Percentiles rank a stretch among this genome's conserved stretches.
Conservation (phyloP, 768 basidiomycete genomes). For the Suillus paluster region DNA sequence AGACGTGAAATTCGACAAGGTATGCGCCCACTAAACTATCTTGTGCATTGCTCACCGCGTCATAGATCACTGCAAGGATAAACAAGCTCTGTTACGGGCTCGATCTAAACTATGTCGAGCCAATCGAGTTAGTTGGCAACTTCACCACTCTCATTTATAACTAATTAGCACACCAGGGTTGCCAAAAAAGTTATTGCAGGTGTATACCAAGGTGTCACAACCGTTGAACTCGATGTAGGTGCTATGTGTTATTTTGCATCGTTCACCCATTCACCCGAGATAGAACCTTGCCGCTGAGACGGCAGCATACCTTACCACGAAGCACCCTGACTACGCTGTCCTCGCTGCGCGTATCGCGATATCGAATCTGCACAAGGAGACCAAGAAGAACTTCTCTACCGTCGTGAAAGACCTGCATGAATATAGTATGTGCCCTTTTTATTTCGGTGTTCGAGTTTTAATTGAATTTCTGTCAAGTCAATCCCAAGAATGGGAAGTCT, state of each 20-base stretch:
- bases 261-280: slow-evolving; percentile 11
- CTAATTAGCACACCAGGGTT: slow-evolving; percentile 53
- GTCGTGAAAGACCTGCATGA: slow-evolving; percentile 91
- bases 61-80: slow-evolving; percentile 83
- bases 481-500: slow-evolving; percentile 89
- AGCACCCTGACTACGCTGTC: slow-evolving; percentile 97
- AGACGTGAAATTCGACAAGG: slow-evolving; percentile 93
- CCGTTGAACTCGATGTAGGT: slow-evolving; percentile 93
- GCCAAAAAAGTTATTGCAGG: slow-evolving; percentile 93
- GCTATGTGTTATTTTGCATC: not conserved
- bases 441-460: not conserved
- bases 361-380: slow-evolving; percentile 98
- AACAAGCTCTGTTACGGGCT: slow-evolving; percentile 95
- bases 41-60: slow-evolving; percentile 19
- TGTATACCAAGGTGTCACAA: slow-evolving; percentile 95
- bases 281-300: slow-evolving; percentile 98
- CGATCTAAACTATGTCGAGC: slow-evolving; percentile 89
- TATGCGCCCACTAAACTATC: slow-evolving; percentile 35
- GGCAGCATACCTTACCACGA: slow-evolving; percentile 95
- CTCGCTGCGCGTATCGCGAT: slow-evolving; percentile 99
- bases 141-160: not conserved
- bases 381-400: slow-evolving; percentile 94
- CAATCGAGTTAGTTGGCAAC: slow-evolving; percentile 68
- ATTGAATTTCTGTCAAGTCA: slow-evolving; percentile 54
- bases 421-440: slow-evolving; percentile 64